Conservation (phyloP, 257 asterid species). For the Przewalskia tangutica region DNA sequence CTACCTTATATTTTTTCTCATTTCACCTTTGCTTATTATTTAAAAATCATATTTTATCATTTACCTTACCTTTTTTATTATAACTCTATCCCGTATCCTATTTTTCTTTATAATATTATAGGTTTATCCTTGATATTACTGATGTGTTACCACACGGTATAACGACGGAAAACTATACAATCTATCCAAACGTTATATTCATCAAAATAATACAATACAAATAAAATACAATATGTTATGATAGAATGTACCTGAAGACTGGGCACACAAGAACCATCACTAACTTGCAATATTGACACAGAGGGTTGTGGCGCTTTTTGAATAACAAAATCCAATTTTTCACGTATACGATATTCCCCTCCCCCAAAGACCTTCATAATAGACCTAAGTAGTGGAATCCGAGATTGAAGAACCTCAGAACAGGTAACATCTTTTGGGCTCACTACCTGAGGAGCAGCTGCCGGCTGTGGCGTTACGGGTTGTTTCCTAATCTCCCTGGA, state of each 20-base stretch:
- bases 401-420: constrained; percentile 47
- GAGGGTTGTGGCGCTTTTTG: constrained; percentile 51
- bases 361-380: constrained; percentile 51
- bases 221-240: no score
- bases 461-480: not conserved
- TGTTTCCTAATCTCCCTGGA: constrained; percentile 60
- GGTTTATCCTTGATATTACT: no score
- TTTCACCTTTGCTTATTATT: no score
- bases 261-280: constrained; percentile 69
- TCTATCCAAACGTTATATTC: no score
- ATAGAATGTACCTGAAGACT: constrained; percentile 40
- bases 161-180: no score
- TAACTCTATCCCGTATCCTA: no score
- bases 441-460: constrained; percentile 10
- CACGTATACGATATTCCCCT: constrained; percentile 35
- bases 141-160: no score
- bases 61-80: no score
- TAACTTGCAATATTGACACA: constrained; percentile 42
- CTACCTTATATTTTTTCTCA: no score
- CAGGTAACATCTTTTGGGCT: constrained; percentile 45
- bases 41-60: no score
- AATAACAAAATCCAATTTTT: constrained; percentile 32
- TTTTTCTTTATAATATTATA: no score
- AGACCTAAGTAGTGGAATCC: constrained; percentile 49
- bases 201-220: no score